Percentiles rank a stretch among this genome's conserved stretches.
Evolutionary conservation across 2,329 filamentous ascomycete genomes (phyloP).

Genomic region (Bertia moriformis): DNA sequence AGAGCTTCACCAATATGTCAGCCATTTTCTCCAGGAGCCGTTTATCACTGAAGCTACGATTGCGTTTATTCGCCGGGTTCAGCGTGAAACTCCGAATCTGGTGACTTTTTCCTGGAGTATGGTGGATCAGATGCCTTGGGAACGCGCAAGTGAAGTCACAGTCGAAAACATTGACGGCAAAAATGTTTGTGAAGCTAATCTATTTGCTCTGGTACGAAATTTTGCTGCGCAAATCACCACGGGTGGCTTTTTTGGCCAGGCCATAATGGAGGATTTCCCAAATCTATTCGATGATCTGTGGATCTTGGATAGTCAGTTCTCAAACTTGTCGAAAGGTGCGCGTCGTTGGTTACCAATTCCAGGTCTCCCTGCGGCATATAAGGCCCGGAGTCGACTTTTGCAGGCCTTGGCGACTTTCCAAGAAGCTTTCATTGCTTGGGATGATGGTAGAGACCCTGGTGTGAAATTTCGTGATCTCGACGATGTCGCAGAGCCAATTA

Average conservation of each 20-base stretch:
- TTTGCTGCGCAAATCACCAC: neutral
- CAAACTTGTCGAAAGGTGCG: neutral
- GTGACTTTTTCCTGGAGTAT: neutral
- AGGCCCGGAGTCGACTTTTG: constrained; percentile 20
- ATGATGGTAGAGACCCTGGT: constrained; percentile 22
- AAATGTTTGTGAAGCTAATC: neutral
- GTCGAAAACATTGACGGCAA: neutral
- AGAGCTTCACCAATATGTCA: neutral
- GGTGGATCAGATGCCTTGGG: neutral
- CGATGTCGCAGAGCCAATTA: constrained; percentile 23
- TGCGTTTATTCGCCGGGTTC: neutral
- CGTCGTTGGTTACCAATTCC: neutral
- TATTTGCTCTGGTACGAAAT: neutral
- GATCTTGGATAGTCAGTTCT: neutral
- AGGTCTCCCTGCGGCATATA: neutral
- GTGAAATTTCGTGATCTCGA: constrained; percentile 24
- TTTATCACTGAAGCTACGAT: neutral
- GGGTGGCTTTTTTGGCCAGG: neutral
- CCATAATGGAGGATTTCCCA: neutral
- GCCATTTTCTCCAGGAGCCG: neutral
- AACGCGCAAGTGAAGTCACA: neutral
- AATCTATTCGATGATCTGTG: neutral
- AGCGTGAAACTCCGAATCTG: neutral
- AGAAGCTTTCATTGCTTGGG: constrained; percentile 18
- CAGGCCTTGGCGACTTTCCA: constrained; percentile 19